phyloP scores from a whole-genome alignment of 208 protist genomes.

The Porcisia hertigi region DNA sequence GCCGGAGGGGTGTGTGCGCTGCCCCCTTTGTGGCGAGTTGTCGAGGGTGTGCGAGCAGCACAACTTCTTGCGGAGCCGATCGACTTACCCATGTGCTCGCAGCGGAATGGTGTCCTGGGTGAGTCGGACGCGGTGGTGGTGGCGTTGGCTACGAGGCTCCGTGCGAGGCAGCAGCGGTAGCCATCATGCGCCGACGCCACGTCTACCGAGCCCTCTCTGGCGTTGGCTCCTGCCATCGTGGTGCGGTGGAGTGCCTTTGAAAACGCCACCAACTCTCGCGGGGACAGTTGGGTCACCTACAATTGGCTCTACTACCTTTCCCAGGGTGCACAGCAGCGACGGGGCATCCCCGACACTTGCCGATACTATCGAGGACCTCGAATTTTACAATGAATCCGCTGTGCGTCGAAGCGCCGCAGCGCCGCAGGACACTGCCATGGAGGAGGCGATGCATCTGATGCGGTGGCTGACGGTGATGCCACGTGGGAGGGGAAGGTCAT shows the following conservation, averaged over 20 bases:
- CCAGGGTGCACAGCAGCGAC: background rate
- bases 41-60: conserved; percentile 28
- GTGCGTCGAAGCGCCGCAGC: conserved; percentile 24
- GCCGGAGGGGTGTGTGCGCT: conserved; percentile 54
- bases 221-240: conserved; percentile 22
- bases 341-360: conserved; percentile 1
- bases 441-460: conserved; percentile 25
- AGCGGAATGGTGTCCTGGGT: conserved; percentile 7
- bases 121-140: conserved; percentile 26
- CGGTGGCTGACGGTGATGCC: conserved; percentile 26
- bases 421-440: conserved; percentile 23
- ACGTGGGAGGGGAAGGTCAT: background rate
- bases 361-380: conserved; percentile 21
- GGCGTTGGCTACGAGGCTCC: conserved; percentile 21
- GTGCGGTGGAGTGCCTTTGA: conserved; percentile 11
- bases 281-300: background rate
- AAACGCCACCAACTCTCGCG: background rate
- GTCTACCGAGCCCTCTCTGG: conserved; percentile 21
- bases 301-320: background rate
- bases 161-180: conserved; percentile 20
- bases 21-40: conserved; percentile 59
- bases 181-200: conserved; percentile 13
- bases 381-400: conserved; percentile 32
- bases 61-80: conserved; percentile 15
- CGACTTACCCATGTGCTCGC: conserved; percentile 12